Conservation (phyloP, 345 rosid genomes). For the Syzygium jambos region DNA sequence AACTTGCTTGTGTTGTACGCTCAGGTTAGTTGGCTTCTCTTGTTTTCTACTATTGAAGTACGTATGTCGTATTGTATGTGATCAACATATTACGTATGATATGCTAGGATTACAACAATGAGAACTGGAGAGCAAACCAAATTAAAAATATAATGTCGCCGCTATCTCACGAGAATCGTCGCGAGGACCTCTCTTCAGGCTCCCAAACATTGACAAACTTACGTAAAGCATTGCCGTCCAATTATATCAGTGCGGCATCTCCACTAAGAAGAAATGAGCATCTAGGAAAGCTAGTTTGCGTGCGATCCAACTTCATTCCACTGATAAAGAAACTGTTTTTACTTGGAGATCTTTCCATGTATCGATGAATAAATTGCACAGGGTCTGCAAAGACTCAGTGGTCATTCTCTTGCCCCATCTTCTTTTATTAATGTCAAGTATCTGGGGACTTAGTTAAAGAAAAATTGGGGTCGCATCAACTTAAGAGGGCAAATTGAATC, state of each 20-base stretch:
- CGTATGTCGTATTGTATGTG: too few species aligned
- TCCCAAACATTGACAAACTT: background rate
- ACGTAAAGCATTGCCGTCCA: background rate
- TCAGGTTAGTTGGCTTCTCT: too few species aligned
- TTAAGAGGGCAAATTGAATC: background rate
- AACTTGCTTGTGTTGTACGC: too few species aligned
- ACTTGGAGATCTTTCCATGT: background rate
- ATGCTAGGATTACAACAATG: too few species aligned
- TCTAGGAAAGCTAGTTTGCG: background rate
- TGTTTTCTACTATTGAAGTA: too few species aligned
- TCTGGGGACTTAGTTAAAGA: background rate
- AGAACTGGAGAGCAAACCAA: background rate
- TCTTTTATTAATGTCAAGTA: background rate
- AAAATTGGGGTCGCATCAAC: background rate
- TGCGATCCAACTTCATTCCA: background rate
- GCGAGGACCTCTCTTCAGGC: background rate
- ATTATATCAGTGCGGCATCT: background rate
- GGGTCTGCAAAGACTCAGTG: background rate
- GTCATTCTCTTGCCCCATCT: background rate
- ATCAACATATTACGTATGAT: too few species aligned
- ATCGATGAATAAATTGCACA: background rate
- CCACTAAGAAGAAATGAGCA: background rate
- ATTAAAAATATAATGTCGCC: background rate
- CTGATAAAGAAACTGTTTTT: too few species aligned
- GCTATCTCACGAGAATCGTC: background rate